phyloP scores from a whole-genome alignment of 345 rosid genomes.

The Eutrema yunnanense region DNA sequence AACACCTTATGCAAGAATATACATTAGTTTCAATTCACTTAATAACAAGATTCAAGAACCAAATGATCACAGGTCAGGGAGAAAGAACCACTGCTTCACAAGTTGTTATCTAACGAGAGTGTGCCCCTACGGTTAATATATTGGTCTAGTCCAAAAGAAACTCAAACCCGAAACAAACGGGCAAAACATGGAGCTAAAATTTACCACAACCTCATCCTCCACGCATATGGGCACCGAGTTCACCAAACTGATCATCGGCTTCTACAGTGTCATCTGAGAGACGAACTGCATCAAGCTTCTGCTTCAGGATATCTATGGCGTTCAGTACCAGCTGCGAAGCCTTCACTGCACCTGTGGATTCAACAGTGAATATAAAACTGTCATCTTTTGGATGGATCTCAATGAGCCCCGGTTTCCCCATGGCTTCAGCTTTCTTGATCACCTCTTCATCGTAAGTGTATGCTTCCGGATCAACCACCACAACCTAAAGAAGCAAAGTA shows the following conservation, averaged over 20 bases:
- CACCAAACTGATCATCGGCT: slow-evolving; percentile 98
- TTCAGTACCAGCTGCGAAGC: slow-evolving; percentile 83
- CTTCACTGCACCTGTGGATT: slow-evolving; percentile 87
- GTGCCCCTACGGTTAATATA: neutral
- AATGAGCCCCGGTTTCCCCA: slow-evolving; percentile 90
- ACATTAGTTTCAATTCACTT: neutral
- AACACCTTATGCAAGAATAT: neutral
- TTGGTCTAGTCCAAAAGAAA: slow-evolving; percentile 2
- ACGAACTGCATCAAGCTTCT: slow-evolving; percentile 90
- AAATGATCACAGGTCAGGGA: neutral
- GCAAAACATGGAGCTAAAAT: neutral
- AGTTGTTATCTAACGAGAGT: slow-evolving; percentile 8
- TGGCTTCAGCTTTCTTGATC: slow-evolving; percentile 78
- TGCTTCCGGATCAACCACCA: slow-evolving; percentile 81
- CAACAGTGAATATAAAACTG: slow-evolving; percentile 83
- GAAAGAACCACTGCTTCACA: slow-evolving; percentile 4
- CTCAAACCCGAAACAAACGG: neutral
- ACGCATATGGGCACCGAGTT: slow-evolving; percentile 96
- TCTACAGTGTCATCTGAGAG: slow-evolving; percentile 89
- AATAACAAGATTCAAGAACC: slow-evolving; percentile 1
- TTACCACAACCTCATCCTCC: slow-evolving; percentile 61
- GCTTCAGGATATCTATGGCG: slow-evolving; percentile 80
- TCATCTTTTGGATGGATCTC: slow-evolving; percentile 84
- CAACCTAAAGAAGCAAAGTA: slow-evolving; percentile 41
- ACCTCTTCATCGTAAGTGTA: slow-evolving; percentile 94